These are phyloP conservation scores for Suillus occidentalis DNA, from an alignment of 768 basidiomycete genomes.

Conservation along the genomic window DNA sequence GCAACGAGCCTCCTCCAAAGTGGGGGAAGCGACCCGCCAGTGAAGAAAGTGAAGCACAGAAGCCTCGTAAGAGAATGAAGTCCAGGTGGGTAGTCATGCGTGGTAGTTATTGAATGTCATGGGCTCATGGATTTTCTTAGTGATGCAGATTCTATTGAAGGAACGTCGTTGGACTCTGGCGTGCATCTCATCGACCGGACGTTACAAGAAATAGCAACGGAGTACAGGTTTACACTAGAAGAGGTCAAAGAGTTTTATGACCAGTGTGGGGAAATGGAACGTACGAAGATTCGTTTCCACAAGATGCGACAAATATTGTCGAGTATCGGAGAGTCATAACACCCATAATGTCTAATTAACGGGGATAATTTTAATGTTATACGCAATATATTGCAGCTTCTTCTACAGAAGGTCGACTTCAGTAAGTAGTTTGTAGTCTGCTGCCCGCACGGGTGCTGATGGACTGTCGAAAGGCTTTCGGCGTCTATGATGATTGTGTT, in stretches of 20 bases:
- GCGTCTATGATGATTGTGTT: constrained; percentile 45
- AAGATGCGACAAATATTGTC: constrained; percentile 56
- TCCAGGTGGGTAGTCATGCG: constrained; percentile 34
- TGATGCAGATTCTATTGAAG: constrained; percentile 1
- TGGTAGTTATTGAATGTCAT: background rate
- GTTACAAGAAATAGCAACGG: constrained; percentile 63
- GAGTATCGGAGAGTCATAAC: constrained; percentile 26
- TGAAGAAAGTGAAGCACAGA: constrained; percentile 37
- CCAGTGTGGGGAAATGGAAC: constrained; percentile 67
- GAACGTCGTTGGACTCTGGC: background rate
- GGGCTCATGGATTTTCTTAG: background rate
- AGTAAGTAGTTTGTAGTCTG: constrained; percentile 63
- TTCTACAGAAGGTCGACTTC: constrained; percentile 54
- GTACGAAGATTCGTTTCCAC: constrained; percentile 64
- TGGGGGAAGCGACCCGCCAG: constrained; percentile 66
- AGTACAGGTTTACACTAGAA: constrained; percentile 69
- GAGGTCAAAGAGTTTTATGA: constrained; percentile 82
- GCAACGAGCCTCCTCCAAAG: constrained; percentile 58
- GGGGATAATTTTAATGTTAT: background rate
- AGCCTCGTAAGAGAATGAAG: constrained; percentile 44
- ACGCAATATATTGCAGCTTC: background rate
- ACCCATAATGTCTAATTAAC: background rate
- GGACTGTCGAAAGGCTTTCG: constrained; percentile 79
- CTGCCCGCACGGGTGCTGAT: constrained; percentile 72
- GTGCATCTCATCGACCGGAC: constrained; percentile 69